Evolutionary conservation across 192 early-diverging fungal species (phyloP), one percentile per base, ranked within the genome.

Genomic region (Rhizoclosmatium sp.): DNA sequence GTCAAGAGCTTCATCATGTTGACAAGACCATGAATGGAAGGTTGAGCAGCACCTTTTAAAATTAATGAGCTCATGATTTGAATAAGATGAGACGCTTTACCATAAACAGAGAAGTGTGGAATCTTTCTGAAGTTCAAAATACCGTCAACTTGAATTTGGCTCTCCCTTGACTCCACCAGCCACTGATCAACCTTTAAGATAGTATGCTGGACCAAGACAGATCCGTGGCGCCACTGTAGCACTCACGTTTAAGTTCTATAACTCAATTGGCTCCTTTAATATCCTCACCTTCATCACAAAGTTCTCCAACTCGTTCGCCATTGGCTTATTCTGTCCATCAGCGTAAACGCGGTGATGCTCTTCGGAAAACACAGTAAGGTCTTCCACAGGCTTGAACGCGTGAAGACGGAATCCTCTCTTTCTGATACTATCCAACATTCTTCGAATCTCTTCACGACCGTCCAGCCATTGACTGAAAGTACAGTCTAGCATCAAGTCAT

Each of bases 151-250:
- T 42, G 69, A 47, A 76, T 75, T 0, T 79, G 75, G n/a, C 56
- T 72, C 40, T 40, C 40, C 16, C n/a, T 4, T 16, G 68, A 59
- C 47, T 79, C 78, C 12, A 49, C 54, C 7, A 78, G 47, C 91
- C 91, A 92, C 47, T 85, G 85, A 54, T 92, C 91, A 2, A 90
- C 81, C 75, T 92, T 92, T 47, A 92, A 79, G 65, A 92, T 90
- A 2, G 87, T 90, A 59, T 92, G 83, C 1, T 81, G 82, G 19
- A 80, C 87, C 2, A 92, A 80, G 10, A 92, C 91, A 58, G 81
- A 73, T 19, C 91, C 91, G 10, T 82, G 78, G 44, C 91, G 80
- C 56, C 83, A 80, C 85, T 88, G 68, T 48, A 47, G 2, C 5
- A 7, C 2, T 42, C 56, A 61, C 16, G 0, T 59, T 14, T 21